These are phyloP conservation scores for Dothidotthia symphoricarpi DNA, from an alignment of 2,329 filamentous ascomycete species.

Conservation along the genomic window DNA sequence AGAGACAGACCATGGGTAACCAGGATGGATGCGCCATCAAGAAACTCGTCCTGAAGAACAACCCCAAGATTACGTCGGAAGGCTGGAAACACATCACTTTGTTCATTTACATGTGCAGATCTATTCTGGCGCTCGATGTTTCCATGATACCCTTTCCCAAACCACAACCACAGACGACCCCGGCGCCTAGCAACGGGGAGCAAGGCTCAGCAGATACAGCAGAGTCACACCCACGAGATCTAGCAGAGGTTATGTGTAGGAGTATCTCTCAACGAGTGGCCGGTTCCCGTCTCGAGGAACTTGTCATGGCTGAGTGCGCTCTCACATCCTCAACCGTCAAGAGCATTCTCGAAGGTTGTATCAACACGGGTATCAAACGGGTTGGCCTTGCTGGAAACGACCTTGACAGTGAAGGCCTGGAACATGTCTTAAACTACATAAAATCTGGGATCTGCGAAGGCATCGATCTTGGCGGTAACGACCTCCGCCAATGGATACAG, in stretches of 20 bases:
- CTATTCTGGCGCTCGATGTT: constrained; percentile 80
- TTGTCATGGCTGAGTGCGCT: constrained; percentile 79
- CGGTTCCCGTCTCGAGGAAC: constrained; percentile 72
- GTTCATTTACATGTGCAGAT: constrained; percentile 86
- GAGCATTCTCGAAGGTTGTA: constrained; percentile 76
- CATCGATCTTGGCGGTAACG: constrained; percentile 84
- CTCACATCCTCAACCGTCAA: constrained; percentile 69
- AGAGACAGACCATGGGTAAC: neutral
- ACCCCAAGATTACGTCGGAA: constrained; percentile 75
- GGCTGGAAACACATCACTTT: constrained; percentile 90
- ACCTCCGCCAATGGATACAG: constrained; percentile 53
- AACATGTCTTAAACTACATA: constrained; percentile 74
- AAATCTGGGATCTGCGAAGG: constrained; percentile 77
- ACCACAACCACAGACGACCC: constrained; percentile 11
- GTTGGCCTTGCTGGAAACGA: constrained; percentile 82
- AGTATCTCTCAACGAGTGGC: constrained; percentile 75
- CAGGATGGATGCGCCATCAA: constrained; percentile 67
- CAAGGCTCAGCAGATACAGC: constrained; percentile 7
- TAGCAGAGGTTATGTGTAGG: constrained; percentile 67
- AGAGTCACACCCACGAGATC: constrained; percentile 46
- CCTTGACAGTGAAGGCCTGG: constrained; percentile 69
- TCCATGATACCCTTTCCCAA: constrained; percentile 72
- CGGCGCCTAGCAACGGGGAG: constrained; percentile 8
- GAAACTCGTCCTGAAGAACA: constrained; percentile 84
- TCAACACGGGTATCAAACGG: constrained; percentile 72